Conservation (phyloP, 768 basidiomycete genomes). For the Rhizopogon salebrosus region DNA sequence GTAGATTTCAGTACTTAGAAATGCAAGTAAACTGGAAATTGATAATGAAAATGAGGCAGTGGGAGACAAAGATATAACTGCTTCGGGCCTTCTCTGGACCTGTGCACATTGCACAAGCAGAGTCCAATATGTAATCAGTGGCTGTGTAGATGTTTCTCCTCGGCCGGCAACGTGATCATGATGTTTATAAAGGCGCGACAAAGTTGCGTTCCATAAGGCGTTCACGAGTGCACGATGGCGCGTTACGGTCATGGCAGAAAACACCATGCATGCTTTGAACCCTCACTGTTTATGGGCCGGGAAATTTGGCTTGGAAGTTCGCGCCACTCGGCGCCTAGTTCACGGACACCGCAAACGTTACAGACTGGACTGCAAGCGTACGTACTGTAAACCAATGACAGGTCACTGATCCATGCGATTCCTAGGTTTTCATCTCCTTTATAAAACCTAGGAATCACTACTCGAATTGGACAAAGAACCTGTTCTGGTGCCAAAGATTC, state of each 20-base stretch:
- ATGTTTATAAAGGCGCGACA: too few species aligned
- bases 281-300: neutral
- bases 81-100: too few species aligned
- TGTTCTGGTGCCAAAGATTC: neutral
- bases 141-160: too few species aligned
- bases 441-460: neutral
- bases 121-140: constrained; percentile 16
- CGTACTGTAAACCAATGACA: neutral
- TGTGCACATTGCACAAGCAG: too few species aligned
- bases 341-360: too few species aligned
- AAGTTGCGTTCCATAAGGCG: too few species aligned
- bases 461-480: neutral
- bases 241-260: too few species aligned
- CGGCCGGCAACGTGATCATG: too few species aligned
- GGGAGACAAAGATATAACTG: constrained; percentile 4
- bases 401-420: neutral
- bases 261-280: too few species aligned
- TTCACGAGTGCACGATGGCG: neutral
- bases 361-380: neutral
- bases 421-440: constrained; percentile 1
- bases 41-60: constrained; percentile 3
- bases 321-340: neutral
- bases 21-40: neutral
- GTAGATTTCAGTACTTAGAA: neutral
- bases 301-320: neutral